phyloP scores from a whole-genome alignment of 352 stramenopile species.

The Pythium diclinum region DNA sequence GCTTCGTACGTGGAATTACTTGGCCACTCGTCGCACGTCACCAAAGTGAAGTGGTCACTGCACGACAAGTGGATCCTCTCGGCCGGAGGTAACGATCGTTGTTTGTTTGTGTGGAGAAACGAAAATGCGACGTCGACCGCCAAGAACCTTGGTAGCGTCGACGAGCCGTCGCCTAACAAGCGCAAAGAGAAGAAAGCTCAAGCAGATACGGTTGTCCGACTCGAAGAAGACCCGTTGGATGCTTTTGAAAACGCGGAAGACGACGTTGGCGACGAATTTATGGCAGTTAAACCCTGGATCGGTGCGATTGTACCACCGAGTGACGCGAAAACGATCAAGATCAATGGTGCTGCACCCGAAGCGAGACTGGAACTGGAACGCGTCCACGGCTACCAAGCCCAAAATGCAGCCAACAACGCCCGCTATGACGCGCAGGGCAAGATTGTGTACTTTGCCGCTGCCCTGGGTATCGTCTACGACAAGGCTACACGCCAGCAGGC shows the following conservation, averaged over 20 bases:
- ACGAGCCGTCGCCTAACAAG: constrained; percentile 1
- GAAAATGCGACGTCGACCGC: constrained; percentile 17
- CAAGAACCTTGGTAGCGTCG: neutral
- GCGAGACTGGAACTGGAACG: constrained; percentile 53
- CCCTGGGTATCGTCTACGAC: constrained; percentile 72
- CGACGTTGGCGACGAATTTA: constrained; percentile 83
- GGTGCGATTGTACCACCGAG: constrained; percentile 77
- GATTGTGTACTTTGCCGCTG: constrained; percentile 79
- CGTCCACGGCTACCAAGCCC: constrained; percentile 76
- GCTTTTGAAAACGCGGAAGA: constrained; percentile 28
- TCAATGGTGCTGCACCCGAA: constrained; percentile 35
- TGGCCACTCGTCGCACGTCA: constrained; percentile 81
- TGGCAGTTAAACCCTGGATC: constrained; percentile 88
- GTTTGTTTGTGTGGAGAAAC: constrained; percentile 71
- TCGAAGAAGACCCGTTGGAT: constrained; percentile 32
- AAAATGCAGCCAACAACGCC: constrained; percentile 78
- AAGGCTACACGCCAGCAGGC: constrained; percentile 35
- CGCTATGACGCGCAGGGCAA: constrained; percentile 48
- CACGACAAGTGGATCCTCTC: constrained; percentile 66
- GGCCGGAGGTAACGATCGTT: constrained; percentile 76
- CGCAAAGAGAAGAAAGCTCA: neutral
- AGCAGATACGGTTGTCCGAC: neutral
- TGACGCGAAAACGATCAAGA: constrained; percentile 35
- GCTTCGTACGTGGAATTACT: constrained; percentile 49
- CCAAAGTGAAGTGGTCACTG: constrained; percentile 62